A percentile compares a stretch with the other conserved stretches of the same genome.
phyloP scores from a whole-genome alignment of 164 flowering plant species.

The Sedum album region DNA sequence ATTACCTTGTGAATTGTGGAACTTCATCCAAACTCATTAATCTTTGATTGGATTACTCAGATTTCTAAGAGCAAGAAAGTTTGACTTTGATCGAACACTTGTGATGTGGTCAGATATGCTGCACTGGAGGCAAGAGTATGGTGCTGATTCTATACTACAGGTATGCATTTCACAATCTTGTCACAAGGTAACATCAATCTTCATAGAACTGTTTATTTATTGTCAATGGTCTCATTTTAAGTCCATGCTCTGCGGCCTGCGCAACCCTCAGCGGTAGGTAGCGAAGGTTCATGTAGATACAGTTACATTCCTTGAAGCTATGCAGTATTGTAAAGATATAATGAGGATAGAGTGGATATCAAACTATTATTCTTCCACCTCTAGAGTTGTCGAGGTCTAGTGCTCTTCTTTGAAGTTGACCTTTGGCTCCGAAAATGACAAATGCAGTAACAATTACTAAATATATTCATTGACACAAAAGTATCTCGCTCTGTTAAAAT shows the following conservation, averaged over 20 bases:
- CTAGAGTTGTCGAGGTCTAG: too few species aligned
- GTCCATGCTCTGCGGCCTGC: background rate
- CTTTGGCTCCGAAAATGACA: too few species aligned
- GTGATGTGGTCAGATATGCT: constrained; percentile 86
- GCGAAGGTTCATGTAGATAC: too few species aligned
- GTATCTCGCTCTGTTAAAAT: too few species aligned
- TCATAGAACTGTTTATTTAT: background rate
- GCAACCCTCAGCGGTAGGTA: too few species aligned
- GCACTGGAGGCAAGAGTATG: constrained; percentile 61
- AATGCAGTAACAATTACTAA: too few species aligned
- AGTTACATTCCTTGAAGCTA: too few species aligned
- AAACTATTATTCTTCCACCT: too few species aligned
- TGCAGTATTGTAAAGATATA: too few species aligned
- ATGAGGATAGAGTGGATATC: too few species aligned
- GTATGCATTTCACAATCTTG: constrained; percentile 21
- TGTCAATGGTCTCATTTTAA: background rate
- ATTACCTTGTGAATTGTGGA: background rate
- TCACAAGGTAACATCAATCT: background rate
- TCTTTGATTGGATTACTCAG: constrained; percentile 26
- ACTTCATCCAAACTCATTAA: background rate
- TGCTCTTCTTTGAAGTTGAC: too few species aligned
- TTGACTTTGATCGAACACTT: constrained; percentile 59
- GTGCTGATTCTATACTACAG: constrained; percentile 55
- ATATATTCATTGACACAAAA: too few species aligned
- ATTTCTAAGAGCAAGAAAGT: constrained; percentile 74